phyloP scores from a whole-genome alignment of 108 stramenopile species.

The Skeletonema costatum region DNA sequence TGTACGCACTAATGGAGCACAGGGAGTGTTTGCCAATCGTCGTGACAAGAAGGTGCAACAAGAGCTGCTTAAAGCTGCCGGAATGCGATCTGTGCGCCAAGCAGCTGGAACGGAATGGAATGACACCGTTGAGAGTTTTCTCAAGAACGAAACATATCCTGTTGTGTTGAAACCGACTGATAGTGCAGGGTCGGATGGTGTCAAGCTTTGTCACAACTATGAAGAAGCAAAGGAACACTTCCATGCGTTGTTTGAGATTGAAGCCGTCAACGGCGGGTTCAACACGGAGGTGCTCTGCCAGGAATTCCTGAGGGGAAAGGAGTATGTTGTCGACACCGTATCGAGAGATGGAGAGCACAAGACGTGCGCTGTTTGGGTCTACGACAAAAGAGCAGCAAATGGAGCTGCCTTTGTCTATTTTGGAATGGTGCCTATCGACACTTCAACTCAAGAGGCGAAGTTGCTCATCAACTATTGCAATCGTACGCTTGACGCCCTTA shows the following conservation, averaged over 20 bases:
- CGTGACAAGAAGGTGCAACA: constrained; percentile 93
- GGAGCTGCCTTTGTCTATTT: constrained; percentile 88
- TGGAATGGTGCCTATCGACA: constrained; percentile 76
- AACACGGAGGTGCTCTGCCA: constrained; percentile 85
- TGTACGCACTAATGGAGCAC: constrained; percentile 84
- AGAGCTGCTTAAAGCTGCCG: constrained; percentile 78
- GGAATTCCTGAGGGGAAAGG: constrained; percentile 88
- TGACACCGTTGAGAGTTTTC: constrained; percentile 77
- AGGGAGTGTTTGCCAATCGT: constrained; percentile 69
- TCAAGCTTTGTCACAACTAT: constrained; percentile 87
- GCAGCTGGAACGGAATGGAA: constrained; percentile 44
- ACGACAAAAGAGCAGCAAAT: constrained; percentile 86
- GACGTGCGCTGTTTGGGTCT: constrained; percentile 84
- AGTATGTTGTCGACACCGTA: constrained; percentile 91
- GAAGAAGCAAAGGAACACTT: constrained; percentile 93
- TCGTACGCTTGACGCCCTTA: constrained; percentile 76
- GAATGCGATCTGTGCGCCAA: constrained; percentile 88
- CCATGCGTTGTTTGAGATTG: constrained; percentile 79
- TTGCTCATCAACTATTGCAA: constrained; percentile 83
- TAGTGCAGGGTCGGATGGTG: constrained; percentile 93
- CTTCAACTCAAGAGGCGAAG: constrained; percentile 71
- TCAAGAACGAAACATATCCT: constrained; percentile 74
- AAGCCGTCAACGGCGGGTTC: constrained; percentile 87
- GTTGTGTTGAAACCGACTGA: constrained; percentile 94
- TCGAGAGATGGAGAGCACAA: constrained; percentile 91